These are phyloP conservation scores for Solanum hybrid DNA, from an alignment of 305 asterid genomes.

Conservation along the genomic window DNA sequence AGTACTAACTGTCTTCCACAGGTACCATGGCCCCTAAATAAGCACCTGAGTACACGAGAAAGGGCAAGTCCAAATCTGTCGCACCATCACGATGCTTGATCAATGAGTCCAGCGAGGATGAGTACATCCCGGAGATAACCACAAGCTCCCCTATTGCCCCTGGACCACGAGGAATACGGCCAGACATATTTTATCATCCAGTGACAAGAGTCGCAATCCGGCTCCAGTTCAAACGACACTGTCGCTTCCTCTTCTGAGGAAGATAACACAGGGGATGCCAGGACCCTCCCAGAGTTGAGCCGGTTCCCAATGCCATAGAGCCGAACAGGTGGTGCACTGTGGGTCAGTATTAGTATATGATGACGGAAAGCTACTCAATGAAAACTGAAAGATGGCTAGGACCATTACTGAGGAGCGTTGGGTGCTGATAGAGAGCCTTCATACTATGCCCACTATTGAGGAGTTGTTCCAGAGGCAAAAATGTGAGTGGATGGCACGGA, in stretches of 20 bases:
- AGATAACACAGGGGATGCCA: neutral
- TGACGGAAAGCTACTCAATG: neutral
- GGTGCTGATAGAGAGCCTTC: neutral
- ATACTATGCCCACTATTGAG: neutral
- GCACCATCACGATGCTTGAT: neutral
- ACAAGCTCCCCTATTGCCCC: neutral
- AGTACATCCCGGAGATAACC: neutral
- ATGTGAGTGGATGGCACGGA: neutral
- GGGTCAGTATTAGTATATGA: neutral
- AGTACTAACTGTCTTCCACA: neutral
- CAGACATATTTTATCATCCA: neutral
- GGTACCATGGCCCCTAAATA: neutral
- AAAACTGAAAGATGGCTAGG: neutral
- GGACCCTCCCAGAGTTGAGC: neutral
- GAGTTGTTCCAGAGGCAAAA: neutral
- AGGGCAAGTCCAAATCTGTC: neutral
- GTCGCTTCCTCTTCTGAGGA: neutral
- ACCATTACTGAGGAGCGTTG: neutral
- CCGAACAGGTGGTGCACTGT: neutral
- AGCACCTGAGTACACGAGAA: neutral
- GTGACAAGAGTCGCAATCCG: neutral
- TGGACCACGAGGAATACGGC: neutral
- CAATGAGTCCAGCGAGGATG: neutral
- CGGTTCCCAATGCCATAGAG: neutral
- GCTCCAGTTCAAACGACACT: neutral